Conservation (phyloP, 2,329 filamentous ascomycete genomes). For the Cytospora paraplurivora region DNA sequence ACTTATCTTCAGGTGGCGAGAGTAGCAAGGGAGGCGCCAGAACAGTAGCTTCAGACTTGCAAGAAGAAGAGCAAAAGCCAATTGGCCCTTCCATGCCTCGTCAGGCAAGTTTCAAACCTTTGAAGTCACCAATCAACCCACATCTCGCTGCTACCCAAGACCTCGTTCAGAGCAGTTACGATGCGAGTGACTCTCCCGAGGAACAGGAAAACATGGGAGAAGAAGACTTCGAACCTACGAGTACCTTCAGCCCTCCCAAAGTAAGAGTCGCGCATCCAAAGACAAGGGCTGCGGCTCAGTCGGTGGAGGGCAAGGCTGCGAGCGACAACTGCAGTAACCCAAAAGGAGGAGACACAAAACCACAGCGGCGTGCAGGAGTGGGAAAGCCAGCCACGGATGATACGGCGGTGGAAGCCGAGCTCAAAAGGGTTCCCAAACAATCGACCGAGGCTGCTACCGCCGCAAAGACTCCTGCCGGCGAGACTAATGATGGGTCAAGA, state of each 20-base stretch:
- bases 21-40: not conserved
- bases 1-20: not conserved
- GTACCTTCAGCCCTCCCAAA: not conserved
- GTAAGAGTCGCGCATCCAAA: not conserved
- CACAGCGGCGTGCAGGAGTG: not conserved
- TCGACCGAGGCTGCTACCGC: too few relatives aligned
- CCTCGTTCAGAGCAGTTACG: not conserved
- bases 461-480: not conserved
- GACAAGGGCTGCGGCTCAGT: constrained; percentile 2
- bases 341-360: not conserved
- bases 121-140: not conserved
- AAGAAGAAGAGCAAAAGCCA: not conserved
- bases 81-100: not conserved
- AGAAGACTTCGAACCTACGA: constrained; percentile 8
- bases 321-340: not conserved
- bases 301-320: not conserved
- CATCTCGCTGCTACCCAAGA: not conserved
- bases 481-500: not conserved
- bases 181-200: not conserved
- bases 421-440: not conserved
- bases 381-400: not conserved
- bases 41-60: not conserved
- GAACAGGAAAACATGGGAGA: constrained; percentile 2
- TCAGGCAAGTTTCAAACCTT: not conserved
- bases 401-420: rapidly evolving